Conservation (phyloP, 2,329 filamentous ascomycete genomes). For the Metarhizium brunneum region DNA sequence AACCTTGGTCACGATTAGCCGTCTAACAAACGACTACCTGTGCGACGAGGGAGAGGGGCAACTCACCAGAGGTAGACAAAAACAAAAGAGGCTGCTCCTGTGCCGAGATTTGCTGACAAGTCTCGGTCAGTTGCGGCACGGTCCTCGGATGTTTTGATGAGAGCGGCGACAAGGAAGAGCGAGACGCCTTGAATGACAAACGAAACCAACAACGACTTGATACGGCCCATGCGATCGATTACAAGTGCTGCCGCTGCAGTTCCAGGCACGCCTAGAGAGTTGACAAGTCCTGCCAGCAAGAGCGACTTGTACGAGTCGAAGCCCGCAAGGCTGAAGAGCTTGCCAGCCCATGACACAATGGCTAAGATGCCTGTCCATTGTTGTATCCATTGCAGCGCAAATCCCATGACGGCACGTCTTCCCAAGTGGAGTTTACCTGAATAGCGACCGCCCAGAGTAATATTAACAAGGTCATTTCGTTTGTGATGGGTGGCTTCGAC, state of each 20-base stretch:
- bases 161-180: slow-evolving; percentile 20
- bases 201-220: slow-evolving; percentile 17
- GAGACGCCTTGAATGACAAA: slow-evolving; percentile 19
- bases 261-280: slow-evolving; percentile 41
- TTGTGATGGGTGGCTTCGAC: slow-evolving; percentile 28
- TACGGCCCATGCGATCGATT: slow-evolving; percentile 38
- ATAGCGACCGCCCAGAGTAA: slow-evolving; percentile 26
- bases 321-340: slow-evolving; percentile 14
- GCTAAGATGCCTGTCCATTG: slow-evolving; percentile 35
- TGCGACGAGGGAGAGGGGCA: background rate
- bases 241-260: slow-evolving; percentile 42
- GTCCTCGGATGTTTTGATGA: slow-evolving; percentile 20
- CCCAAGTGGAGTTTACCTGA: slow-evolving; percentile 27
- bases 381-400: slow-evolving; percentile 32
- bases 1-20: slow-evolving; percentile 9
- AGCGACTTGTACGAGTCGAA: slow-evolving; percentile 15
- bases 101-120: slow-evolving; percentile 11
- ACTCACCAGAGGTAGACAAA: slow-evolving; percentile 16
- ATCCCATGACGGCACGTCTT: slow-evolving; percentile 28
- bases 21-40: background rate
- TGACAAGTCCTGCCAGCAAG: slow-evolving; percentile 38
- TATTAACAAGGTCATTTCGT: slow-evolving; percentile 28
- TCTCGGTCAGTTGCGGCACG: slow-evolving; percentile 3
- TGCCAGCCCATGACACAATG: slow-evolving; percentile 25
- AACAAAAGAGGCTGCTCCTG: slow-evolving; percentile 14